These are phyloP conservation scores for Retiboletus fuscus DNA, from an alignment of 1,284 basidiomycete genomes.

Conservation along the genomic window DNA sequence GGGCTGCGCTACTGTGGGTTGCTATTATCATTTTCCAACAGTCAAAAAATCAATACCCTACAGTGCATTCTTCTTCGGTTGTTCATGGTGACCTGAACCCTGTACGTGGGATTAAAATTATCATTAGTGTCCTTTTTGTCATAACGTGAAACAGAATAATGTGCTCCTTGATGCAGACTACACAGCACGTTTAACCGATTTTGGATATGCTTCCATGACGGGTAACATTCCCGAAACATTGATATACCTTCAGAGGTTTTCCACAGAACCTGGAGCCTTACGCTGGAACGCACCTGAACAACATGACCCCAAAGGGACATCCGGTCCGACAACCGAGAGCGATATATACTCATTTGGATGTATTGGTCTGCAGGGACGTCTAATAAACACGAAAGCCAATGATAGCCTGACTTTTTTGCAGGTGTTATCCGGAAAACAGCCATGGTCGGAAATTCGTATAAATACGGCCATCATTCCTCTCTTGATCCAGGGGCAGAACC, in stretches of 20 bases:
- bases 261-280: not conserved
- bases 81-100: too few relatives aligned
- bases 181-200: too few relatives aligned
- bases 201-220: not conserved
- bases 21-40: not conserved
- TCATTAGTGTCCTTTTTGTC: not conserved
- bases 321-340: not conserved
- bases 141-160: not conserved
- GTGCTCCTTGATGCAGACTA: too few relatives aligned
- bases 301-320: not conserved
- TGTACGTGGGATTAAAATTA: not conserved
- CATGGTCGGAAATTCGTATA: too few relatives aligned
- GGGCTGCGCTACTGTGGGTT: too few relatives aligned
- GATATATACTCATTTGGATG: slow-evolving; percentile 3
- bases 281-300: not conserved
- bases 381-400: not conserved
- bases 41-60: not conserved
- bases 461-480: not conserved
- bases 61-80: not conserved
- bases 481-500: not conserved
- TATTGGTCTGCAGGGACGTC: not conserved
- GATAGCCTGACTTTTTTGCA: not conserved
- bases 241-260: too few relatives aligned
- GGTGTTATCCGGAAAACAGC: too few relatives aligned
- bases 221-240: not conserved